Conservation (phyloP, 306 rosid genomes). For the Prosopis cineraria region DNA sequence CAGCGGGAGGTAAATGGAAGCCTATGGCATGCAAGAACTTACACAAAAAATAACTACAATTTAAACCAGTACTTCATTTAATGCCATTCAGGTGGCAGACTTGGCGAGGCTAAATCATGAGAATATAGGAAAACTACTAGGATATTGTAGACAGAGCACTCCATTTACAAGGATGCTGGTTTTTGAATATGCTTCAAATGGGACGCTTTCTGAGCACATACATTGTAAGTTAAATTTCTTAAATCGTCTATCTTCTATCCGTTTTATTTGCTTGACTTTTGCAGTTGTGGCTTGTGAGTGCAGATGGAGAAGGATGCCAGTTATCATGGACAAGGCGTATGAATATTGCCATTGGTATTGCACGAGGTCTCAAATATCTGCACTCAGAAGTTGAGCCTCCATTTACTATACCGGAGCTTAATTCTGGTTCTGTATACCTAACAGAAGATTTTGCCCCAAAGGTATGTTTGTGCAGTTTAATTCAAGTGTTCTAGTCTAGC, state of each 20-base stretch:
- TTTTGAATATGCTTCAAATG: constrained; percentile 94
- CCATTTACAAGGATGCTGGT: constrained; percentile 97
- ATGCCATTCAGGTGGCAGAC: constrained; percentile 72
- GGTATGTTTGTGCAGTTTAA: constrained; percentile 47
- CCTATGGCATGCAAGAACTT: constrained; percentile 10
- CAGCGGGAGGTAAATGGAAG: constrained; percentile 76
- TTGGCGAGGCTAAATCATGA: constrained; percentile 80
- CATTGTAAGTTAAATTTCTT: constrained; percentile 67
- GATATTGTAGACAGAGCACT: constrained; percentile 79
- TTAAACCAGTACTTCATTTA: constrained; percentile 17
- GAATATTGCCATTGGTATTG: constrained; percentile 87
- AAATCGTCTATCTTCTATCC: not conserved
- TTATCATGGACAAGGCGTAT: constrained; percentile 93
- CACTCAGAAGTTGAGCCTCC: constrained; percentile 90
- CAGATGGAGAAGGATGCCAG: constrained; percentile 88
- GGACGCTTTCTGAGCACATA: constrained; percentile 89
- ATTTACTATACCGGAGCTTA: constrained; percentile 83
- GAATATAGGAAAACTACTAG: constrained; percentile 79
- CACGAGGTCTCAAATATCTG: constrained; percentile 84
- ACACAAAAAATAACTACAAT: not conserved
- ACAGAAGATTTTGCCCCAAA: constrained; percentile 95
- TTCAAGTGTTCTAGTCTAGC: not conserved
- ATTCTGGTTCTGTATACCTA: constrained; percentile 87
- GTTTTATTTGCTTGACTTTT: constrained; percentile 32
- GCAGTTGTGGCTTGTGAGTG: constrained; percentile 25